Percentiles rank a stretch among this genome's conserved stretches.
Conservation (phyloP, 768 basidiomycete genomes). For the Tulasnella sp. region DNA sequence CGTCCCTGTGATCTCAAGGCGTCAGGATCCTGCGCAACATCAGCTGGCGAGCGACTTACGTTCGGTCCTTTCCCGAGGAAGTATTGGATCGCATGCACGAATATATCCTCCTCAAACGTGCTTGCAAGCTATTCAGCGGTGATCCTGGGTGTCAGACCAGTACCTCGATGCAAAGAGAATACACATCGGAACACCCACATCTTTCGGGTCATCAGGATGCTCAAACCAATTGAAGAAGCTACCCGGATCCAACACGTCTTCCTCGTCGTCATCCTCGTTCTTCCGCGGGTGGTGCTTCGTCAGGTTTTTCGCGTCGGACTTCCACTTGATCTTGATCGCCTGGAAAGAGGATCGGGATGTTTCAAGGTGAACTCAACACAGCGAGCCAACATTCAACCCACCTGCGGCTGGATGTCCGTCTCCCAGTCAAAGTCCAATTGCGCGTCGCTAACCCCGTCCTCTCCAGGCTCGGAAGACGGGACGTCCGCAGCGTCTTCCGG, state of each 20-base stretch:
- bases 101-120: conserved; percentile 63
- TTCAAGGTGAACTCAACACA: too few relatives aligned
- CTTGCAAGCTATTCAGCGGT: conserved; percentile 47
- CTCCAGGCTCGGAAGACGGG: conserved; percentile 18
- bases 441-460: conserved; percentile 60
- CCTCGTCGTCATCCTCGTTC: conserved; percentile 42
- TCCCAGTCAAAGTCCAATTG: conserved; percentile 78
- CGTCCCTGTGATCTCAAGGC: conserved; percentile 37
- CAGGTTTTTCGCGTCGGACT: conserved; percentile 60
- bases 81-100: conserved; percentile 69
- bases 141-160: neutral
- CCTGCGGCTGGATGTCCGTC: conserved; percentile 55
- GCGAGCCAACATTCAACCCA: conserved; percentile 25
- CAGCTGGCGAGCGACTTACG: neutral
- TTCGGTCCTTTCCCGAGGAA: conserved; percentile 44
- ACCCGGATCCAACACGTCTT: conserved; percentile 52
- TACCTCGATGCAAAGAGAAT: neutral
- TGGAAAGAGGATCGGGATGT: conserved; percentile 23
- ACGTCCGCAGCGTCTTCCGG: conserved; percentile 40
- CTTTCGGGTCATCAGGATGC: conserved; percentile 46
- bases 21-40: neutral
- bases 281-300: conserved; percentile 64
- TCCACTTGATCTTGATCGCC: conserved; percentile 69
- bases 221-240: conserved; percentile 89
- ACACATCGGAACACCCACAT: conserved; percentile 28